A percentile compares a stretch with the other conserved stretches of the same genome.
These are phyloP conservation scores for Trypanosoma avium DNA, from an alignment of 208 protist genomes.

Conservation along the genomic window DNA sequence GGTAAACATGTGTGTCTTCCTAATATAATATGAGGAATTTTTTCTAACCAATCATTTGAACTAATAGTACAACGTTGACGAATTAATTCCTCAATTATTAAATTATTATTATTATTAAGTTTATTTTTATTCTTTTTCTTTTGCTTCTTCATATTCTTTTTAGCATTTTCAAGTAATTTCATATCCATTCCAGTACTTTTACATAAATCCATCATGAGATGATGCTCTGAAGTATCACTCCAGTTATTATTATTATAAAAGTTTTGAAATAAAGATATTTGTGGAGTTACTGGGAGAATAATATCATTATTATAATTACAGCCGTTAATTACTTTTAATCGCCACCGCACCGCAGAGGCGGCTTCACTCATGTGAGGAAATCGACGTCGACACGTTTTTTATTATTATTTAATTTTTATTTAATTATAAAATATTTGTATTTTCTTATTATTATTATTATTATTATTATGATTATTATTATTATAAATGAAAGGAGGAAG, in stretches of 20 bases:
- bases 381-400: too few species aligned
- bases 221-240: constrained; percentile 16
- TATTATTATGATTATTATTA: background rate
- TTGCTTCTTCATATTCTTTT: background rate
- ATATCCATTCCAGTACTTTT: too few species aligned
- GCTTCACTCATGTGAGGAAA: constrained; percentile 8
- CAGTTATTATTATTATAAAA: constrained; percentile 59
- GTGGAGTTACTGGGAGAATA: constrained; percentile 43
- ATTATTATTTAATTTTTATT: background rate
- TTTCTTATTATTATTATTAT: background rate
- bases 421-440: background rate
- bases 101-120: background rate
- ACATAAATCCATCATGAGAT: background rate
- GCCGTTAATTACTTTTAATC: constrained; percentile 55
- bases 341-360: constrained; percentile 9
- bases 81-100: too few species aligned
- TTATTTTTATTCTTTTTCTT: constrained; percentile 5
- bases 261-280: constrained; percentile 37
- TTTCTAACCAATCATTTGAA: constrained; percentile 41
- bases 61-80: constrained; percentile 10
- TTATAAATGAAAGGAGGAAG: background rate
- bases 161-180: too few species aligned
- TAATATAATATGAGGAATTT: constrained; percentile 63
- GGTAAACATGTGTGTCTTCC: constrained; percentile 66
- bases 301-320: constrained; percentile 54